These are phyloP conservation scores for Globisporangium alternatum DNA, from an alignment of 352 stramenopile species.

Conservation along the genomic window DNA sequence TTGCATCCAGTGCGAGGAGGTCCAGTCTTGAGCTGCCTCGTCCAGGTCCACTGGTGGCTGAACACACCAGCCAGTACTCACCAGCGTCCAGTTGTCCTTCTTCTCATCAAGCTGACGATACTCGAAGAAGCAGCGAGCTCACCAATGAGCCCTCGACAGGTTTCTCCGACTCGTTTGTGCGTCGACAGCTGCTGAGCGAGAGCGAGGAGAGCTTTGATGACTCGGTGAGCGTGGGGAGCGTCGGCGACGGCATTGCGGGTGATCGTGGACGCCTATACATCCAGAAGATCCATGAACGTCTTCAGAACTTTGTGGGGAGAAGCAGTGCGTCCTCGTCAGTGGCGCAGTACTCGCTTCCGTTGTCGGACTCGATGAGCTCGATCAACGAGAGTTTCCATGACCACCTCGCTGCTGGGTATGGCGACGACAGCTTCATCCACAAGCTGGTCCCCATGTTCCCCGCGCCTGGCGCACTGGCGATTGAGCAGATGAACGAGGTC, in stretches of 20 bases:
- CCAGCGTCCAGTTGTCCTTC: neutral
- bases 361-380: constrained; percentile 60
- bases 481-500: constrained; percentile 11
- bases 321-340: constrained; percentile 18
- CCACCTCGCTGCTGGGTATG: constrained; percentile 7
- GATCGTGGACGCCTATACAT: constrained; percentile 15
- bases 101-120: neutral
- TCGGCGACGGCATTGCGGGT: neutral
- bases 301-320: constrained; percentile 12
- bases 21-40: neutral
- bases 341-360: constrained; percentile 55
- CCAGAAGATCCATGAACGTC: constrained; percentile 23
- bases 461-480: constrained; percentile 5
- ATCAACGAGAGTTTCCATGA: constrained; percentile 48
- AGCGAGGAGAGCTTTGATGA: constrained; percentile 12
- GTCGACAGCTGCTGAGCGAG: neutral
- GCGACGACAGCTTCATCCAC: constrained; percentile 52
- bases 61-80: neutral
- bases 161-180: neutral
- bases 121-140: neutral
- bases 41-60: neutral
- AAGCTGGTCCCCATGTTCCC: constrained; percentile 64
- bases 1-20: neutral
- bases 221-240: constrained; percentile 7
- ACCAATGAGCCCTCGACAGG: neutral